These are phyloP conservation scores for Talaromyces sp. DNA, from an alignment of 2,329 filamentous ascomycete species.

Conservation along the genomic window DNA sequence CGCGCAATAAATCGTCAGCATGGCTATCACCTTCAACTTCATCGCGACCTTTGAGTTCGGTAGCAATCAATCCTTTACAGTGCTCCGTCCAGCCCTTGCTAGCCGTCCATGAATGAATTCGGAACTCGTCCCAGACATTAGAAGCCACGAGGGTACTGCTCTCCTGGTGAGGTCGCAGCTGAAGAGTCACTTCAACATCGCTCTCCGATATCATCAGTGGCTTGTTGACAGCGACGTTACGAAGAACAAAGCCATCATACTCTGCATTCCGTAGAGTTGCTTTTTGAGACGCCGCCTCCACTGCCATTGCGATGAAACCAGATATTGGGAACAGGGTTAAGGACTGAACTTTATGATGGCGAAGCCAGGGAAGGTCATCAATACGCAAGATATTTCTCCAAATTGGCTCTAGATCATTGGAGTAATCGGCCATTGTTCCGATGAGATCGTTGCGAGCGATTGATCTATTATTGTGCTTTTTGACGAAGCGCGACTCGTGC, in stretches of 20 bases:
- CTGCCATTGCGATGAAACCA: background rate
- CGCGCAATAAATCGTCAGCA: background rate
- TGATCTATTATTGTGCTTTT: background rate
- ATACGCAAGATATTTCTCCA: conserved; percentile 3
- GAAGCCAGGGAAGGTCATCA: conserved; percentile 1
- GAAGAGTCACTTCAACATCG: background rate
- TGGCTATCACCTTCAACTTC: background rate
- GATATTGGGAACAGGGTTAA: background rate
- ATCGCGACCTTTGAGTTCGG: background rate
- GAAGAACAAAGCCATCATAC: background rate
- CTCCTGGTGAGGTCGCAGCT: background rate
- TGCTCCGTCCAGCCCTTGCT: background rate
- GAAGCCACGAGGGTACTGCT: background rate
- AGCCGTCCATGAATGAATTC: background rate
- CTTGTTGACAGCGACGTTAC: background rate
- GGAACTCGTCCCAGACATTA: background rate
- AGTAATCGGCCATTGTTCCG: background rate
- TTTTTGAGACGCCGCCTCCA: background rate
- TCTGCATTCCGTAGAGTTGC: background rate
- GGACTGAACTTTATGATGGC: background rate
- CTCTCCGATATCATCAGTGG: background rate
- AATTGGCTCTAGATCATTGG: background rate
- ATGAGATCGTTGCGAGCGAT: conserved; percentile 6
- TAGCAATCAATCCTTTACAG: background rate
- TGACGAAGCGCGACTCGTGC: conserved; percentile 5